These are phyloP conservation scores for Daldinia loculata DNA, from an alignment of 495 filamentous ascomycete species.

Conservation along the genomic window DNA sequence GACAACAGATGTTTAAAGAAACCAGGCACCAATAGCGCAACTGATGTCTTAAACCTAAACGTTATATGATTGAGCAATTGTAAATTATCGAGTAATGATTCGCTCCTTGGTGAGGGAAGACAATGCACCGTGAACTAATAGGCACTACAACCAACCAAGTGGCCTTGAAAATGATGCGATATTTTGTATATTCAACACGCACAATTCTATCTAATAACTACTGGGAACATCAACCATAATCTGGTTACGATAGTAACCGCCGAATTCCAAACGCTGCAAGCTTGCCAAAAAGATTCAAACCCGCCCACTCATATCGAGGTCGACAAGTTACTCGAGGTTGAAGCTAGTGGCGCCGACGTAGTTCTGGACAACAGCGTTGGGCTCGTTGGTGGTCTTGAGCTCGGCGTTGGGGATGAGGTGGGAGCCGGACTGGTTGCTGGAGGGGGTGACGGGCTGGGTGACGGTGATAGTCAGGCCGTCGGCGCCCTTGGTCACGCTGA, in stretches of 20 bases:
- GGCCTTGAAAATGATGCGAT: background rate
- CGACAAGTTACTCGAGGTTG: background rate
- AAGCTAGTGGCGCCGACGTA: background rate
- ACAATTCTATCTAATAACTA: background rate
- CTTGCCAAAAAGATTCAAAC: background rate
- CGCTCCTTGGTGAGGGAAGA: too few relatives aligned
- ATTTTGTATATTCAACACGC: background rate
- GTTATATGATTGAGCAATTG: too few relatives aligned
- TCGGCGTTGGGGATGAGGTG: background rate
- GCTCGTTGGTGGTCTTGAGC: background rate
- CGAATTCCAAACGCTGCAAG: background rate
- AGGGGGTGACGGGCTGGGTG: background rate
- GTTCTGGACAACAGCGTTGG: background rate
- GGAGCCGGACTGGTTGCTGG: background rate
- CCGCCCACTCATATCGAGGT: background rate
- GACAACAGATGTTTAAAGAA: too few relatives aligned
- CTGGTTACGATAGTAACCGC: background rate
- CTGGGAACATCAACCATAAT: background rate
- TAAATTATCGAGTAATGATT: too few relatives aligned
- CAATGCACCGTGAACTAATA: too few relatives aligned
- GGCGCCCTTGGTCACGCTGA: background rate
- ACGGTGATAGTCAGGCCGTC: background rate
- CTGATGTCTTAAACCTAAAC: too few relatives aligned
- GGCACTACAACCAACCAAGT: background rate
- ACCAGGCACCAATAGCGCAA: too few relatives aligned